A percentile compares a stretch with the other conserved stretches of the same genome.
These are phyloP conservation scores for Fusarium paranaense DNA, from an alignment of 2,329 filamentous ascomycete species.

Conservation along the genomic window DNA sequence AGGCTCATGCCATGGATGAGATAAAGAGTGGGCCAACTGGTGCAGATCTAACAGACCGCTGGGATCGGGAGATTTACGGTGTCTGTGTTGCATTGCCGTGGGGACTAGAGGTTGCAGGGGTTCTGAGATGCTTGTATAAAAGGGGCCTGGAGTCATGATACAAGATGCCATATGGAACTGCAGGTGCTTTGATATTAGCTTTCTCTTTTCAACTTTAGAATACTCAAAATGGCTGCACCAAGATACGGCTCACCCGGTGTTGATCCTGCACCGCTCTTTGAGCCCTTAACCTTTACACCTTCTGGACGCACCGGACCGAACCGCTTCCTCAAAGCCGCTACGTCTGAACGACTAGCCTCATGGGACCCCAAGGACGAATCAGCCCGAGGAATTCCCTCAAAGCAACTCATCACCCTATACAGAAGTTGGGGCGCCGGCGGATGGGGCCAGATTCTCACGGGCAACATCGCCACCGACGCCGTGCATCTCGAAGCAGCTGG, in stretches of 20 bases:
- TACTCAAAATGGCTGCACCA: constrained; percentile 7
- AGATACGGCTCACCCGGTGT: constrained; percentile 25
- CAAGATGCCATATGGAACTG: not conserved
- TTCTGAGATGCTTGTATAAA: not conserved
- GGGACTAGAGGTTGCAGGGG: not conserved
- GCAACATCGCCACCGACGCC: constrained; percentile 28
- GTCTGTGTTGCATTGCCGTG: not conserved
- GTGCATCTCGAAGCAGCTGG: constrained; percentile 26
- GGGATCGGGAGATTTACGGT: not conserved
- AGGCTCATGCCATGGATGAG: not conserved
- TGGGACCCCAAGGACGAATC: constrained; percentile 29
- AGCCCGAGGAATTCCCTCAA: constrained; percentile 25
- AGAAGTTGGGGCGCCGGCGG: constrained; percentile 28
- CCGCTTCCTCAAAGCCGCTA: constrained; percentile 33
- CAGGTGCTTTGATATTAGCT: not conserved
- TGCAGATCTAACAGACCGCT: not conserved
- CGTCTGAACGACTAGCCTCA: constrained; percentile 28
- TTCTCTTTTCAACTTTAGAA: not conserved
- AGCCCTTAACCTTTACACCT: constrained; percentile 27
- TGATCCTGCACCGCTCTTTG: constrained; percentile 21
- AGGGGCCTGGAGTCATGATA: not conserved
- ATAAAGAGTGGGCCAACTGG: not conserved
- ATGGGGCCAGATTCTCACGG: constrained; percentile 26
- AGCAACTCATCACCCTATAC: constrained; percentile 27
- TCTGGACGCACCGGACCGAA: constrained; percentile 25